Conservation (phyloP, 2,329 filamentous ascomycete genomes). For the Botrytis porri region DNA sequence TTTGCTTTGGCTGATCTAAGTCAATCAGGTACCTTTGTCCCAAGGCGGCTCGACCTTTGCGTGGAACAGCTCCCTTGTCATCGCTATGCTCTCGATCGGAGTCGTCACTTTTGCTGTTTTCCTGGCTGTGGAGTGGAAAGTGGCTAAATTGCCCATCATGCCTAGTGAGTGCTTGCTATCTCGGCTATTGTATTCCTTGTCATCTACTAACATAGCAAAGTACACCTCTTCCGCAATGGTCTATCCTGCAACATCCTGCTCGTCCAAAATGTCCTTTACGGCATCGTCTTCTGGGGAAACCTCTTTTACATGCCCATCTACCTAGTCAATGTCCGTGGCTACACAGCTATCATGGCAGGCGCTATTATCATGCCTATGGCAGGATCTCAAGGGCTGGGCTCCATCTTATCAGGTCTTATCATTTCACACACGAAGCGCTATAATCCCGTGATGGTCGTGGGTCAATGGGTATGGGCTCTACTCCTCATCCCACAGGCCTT, state of each 20-base stretch:
- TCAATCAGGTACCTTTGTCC: conserved; percentile 42
- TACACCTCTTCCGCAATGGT: conserved; percentile 15
- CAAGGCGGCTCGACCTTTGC: conserved; percentile 39
- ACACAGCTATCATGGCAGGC: conserved; percentile 5
- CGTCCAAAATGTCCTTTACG: conserved; percentile 5
- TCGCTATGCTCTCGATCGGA: conserved; percentile 36
- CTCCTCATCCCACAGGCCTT: not conserved
- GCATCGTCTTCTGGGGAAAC: conserved; percentile 21
- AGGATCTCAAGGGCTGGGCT: conserved; percentile 16
- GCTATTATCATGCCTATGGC: conserved; percentile 21
- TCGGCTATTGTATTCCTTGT: not conserved
- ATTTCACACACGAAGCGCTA: conserved; percentile 3
- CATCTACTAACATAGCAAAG: conserved; percentile 5
- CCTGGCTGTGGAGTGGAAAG: conserved; percentile 47
- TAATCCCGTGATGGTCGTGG: conserved; percentile 3
- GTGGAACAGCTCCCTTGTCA: conserved; percentile 37
- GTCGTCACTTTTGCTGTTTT: conserved; percentile 40
- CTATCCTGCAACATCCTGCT: conserved; percentile 20
- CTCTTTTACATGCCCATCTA: conserved; percentile 21
- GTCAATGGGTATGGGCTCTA: not conserved
- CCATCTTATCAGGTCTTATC: conserved; percentile 11
- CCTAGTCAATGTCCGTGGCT: conserved; percentile 18
- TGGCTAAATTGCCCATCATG: conserved; percentile 66
- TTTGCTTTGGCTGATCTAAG: not conserved
- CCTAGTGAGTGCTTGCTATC: conserved; percentile 43